phyloP scores from a whole-genome alignment of 2,329 filamentous ascomycete species.

The Acarospora socialis region DNA sequence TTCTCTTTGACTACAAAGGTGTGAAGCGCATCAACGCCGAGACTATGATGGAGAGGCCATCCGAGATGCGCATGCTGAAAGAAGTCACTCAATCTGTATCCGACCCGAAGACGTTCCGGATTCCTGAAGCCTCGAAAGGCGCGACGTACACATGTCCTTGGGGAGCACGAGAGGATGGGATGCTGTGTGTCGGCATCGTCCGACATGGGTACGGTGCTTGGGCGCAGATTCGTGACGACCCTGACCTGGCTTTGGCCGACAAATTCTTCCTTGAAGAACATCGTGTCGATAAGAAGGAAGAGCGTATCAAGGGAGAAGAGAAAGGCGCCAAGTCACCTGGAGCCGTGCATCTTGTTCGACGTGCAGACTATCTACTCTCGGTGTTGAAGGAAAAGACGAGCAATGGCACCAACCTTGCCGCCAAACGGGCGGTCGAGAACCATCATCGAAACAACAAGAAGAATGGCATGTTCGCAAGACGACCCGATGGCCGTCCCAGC shows the following conservation, averaged over 20 bases:
- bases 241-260: conserved; percentile 68
- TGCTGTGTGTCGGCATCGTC: conserved; percentile 89
- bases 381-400: conserved; percentile 78
- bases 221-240: conserved; percentile 84
- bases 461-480: conserved; percentile 14
- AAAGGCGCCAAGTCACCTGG: conserved; percentile 76
- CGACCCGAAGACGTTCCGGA: conserved; percentile 67
- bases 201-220: conserved; percentile 92
- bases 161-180: conserved; percentile 88
- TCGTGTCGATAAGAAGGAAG: conserved; percentile 93
- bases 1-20: conserved; percentile 85
- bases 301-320: conserved; percentile 60
- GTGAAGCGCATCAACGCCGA: conserved; percentile 93
- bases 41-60: conserved; percentile 80
- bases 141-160: conserved; percentile 85
- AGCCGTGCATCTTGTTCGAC: conserved; percentile 90
- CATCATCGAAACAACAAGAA: conserved; percentile 94
- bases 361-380: conserved; percentile 89
- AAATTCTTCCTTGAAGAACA: conserved; percentile 97
- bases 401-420: conserved; percentile 46
- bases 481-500: conserved; percentile 18
- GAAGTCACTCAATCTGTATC: conserved; percentile 49
- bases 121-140: conserved; percentile 82
- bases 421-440: conserved; percentile 72
- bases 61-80: conserved; percentile 73